Base-by-base conservation (phyloP, 2,329 filamentous ascomycete species). In the Orbilia javanica region DNA sequence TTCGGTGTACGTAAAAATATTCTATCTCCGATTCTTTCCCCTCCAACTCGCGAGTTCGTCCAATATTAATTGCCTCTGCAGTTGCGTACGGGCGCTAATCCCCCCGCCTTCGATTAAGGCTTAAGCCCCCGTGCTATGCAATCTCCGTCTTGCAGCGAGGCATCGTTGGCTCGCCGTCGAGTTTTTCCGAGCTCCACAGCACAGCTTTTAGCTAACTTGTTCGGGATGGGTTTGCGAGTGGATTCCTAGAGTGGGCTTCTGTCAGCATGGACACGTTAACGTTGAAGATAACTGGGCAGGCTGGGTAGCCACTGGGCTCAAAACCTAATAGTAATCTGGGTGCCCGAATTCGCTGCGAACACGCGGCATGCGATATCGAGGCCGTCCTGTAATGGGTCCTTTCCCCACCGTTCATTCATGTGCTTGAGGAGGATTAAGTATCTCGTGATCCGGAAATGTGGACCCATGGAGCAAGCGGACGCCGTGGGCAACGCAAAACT, bases 121-220 rank as follows among this genome's bases (percentile, higher is more conserved):
- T 42, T 60, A 60, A 60, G 55, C 31, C 55, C 13, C 31, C 55
- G 13, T 42, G 31, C 36, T 13, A 39, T 39, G 55, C 42, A 60
- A 60, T 60, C 55, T 60, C 55, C 55, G 55, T 60, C 34, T 60
- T 22, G 34, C 52, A 36, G 31, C 13, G 4, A 39, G 34, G 53
- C 34, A 27, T 25, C 20, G 7, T 34, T 15, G n/a, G 20, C 34
- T n/a, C 13, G 34, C 34, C 34, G 4, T 25, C 18, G 10, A 60
- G 55, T 60, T 60, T 60, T 42, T 60, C 55, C 55, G 55, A 42
- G 20, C 55, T 60, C 55, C 55, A 60, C 55, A 60, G 13, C 4
- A 29, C 8, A n/a, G 29, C 5, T 27, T 36, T 18, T 36, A 13
- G 25, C 29, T 57, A 57, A 36, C 52, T 36, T 13, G 8, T 57